Percentiles rank a stretch among this genome's conserved stretches.
phyloP scores from a whole-genome alignment of 2,329 filamentous ascomycete species.

The Lachnellula arida region DNA sequence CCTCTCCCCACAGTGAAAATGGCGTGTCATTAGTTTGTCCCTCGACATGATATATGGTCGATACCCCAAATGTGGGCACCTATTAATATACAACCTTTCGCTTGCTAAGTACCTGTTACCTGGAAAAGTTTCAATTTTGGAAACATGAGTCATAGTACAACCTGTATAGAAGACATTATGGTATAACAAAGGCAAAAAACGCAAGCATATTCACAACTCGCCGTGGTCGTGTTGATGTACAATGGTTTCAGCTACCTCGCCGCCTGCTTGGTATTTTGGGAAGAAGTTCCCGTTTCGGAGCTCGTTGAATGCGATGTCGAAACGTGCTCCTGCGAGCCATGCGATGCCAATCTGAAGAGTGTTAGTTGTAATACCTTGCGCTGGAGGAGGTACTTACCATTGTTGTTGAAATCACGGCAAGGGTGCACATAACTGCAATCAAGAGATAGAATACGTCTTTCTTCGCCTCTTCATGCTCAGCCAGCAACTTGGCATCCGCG shows the following conservation, averaged over 20 bases:
- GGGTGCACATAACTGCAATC: constrained; percentile 59
- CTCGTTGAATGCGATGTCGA: constrained; percentile 64
- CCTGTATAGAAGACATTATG: background rate
- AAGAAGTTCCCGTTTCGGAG: constrained; percentile 43
- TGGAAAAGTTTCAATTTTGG: background rate
- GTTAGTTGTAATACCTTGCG: constrained; percentile 11
- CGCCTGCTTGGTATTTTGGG: constrained; percentile 23
- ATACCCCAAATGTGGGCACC: background rate
- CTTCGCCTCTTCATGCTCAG: constrained; percentile 52
- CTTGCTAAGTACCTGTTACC: background rate
- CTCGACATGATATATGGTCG: background rate
- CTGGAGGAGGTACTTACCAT: constrained; percentile 60
- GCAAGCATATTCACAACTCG: constrained; percentile 19
- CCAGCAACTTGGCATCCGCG: constrained; percentile 37
- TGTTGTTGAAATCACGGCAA: constrained; percentile 63
- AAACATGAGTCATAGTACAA: background rate
- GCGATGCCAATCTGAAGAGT: constrained; percentile 64
- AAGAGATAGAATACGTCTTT: constrained; percentile 59
- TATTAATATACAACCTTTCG: background rate
- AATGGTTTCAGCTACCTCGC: constrained; percentile 25
- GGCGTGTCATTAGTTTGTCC: background rate
- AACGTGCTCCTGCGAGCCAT: constrained; percentile 75
- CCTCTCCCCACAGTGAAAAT: background rate
- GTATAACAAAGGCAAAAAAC: constrained; percentile 9
- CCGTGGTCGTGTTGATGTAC: constrained; percentile 25